Evolutionary conservation across 176 grass and related monocot species (phyloP), one percentile per base, ranked within the genome.

Genomic region (Poa pratensis): DNA sequence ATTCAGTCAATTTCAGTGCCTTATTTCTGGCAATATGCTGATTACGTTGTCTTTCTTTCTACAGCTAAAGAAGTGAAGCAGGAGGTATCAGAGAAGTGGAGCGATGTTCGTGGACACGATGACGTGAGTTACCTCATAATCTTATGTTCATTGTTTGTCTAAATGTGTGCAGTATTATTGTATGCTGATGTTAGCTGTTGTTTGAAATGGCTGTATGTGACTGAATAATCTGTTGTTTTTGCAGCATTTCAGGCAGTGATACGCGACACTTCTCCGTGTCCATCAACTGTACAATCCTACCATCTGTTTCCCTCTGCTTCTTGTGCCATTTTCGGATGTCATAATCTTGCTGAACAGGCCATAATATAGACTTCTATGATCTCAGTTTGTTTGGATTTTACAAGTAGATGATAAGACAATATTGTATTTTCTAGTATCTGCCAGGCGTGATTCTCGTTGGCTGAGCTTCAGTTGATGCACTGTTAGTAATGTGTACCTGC

Each of bases 191-290:
- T 19, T 65, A 19, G 43, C 43, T 75, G 0, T 77, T 13, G 35
- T 20, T 49, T 24, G 28, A 14, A 45, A 79, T 23, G 53, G 32
- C 7, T 45, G 4, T 14, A 26, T 70, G 43, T 65, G 6, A 82
- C 76, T 14, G 58, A 63, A 53, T 9, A 45, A n/a, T 80, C 4
- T 82, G 3, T 37, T 79, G 48, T 74, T 43, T 28, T 53, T 74
- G 74, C 91, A 93, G 91, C 79, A 73, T 5, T 93, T 93, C 85
- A 93, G 62, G 75, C 76, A 28, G 35, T 88, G 80, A 88, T 76
- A 18, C 34, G 6, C 35, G 2, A 0, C n/a, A 39, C 7, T 5
- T 28, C 32, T 46, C 0, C 3, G 0, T 3, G 49, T 35, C 19
- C 57, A 79, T 72, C 23, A 80, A 75, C 68, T 9, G 51, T 60